phyloP scores from a whole-genome alignment of 148 eudicot species.

The Drosera capensis region DNA sequence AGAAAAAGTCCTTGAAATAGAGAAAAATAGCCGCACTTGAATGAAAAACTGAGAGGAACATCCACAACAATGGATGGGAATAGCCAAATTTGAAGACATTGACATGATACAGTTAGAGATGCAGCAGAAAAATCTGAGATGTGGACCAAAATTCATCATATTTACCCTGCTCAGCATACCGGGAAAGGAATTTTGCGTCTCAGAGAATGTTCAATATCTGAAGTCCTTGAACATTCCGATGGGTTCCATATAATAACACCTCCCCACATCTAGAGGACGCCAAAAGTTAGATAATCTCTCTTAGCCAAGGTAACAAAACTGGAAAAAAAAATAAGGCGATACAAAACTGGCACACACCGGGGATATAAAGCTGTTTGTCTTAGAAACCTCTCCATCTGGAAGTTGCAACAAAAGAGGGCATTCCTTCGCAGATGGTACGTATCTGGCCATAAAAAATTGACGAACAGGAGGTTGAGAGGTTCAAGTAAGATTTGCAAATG shows the following conservation, averaged over 20 bases:
- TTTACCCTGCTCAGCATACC: too few relatives aligned
- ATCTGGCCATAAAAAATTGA: slow-evolving; percentile 32
- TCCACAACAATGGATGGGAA: not conserved
- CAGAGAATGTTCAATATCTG: slow-evolving; percentile 19
- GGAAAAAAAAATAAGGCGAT: not conserved
- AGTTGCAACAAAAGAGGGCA: slow-evolving; percentile 85
- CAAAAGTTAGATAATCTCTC: slow-evolving; percentile 4
- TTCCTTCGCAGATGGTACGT: slow-evolving; percentile 76
- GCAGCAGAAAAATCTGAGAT: not conserved
- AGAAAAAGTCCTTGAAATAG: not conserved
- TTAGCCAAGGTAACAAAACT: not conserved
- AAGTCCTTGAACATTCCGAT: slow-evolving; percentile 40
- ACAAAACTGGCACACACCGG: slow-evolving; percentile 36
- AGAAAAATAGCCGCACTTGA: not conserved
- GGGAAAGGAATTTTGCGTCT: slow-evolving; percentile 36
- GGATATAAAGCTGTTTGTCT: slow-evolving; percentile 84
- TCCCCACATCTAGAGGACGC: slow-evolving; percentile 92
- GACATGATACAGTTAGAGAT: too few relatives aligned
- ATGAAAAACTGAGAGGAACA: not conserved
- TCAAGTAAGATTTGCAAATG: slow-evolving; percentile 6
- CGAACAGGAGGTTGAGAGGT: not conserved
- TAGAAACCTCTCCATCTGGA: slow-evolving; percentile 66
- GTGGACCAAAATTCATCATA: too few relatives aligned
- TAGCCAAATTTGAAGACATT: too few relatives aligned
- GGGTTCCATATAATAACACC: slow-evolving; percentile 91